phyloP scores from a whole-genome alignment of 2,329 filamentous ascomycete genomes.

The Neurospora sp. region DNA sequence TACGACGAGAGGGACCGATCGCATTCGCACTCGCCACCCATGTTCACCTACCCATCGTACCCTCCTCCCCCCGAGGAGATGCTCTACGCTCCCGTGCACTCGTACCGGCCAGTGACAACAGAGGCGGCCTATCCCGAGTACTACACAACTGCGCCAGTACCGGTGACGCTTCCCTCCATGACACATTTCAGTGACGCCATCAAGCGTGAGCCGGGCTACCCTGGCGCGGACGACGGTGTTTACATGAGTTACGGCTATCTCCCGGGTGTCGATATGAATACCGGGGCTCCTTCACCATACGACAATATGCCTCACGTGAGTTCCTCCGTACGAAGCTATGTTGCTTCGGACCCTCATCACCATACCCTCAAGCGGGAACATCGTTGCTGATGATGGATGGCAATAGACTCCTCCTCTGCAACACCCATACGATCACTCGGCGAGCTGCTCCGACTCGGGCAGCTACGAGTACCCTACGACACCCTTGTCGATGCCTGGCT shows the following conservation, averaged over 20 bases:
- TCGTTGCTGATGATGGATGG: slow-evolving; percentile 36
- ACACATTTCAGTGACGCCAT: slow-evolving; percentile 53
- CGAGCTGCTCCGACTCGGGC: slow-evolving; percentile 47
- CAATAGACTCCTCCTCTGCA: slow-evolving; percentile 67
- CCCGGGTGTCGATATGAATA: slow-evolving; percentile 52
- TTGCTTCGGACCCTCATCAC: slow-evolving; percentile 11
- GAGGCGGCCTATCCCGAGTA: slow-evolving; percentile 46
- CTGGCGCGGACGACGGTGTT: slow-evolving; percentile 48
- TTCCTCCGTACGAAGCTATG: slow-evolving; percentile 34
- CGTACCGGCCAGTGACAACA: slow-evolving; percentile 42
- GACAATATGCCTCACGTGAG: slow-evolving; percentile 68
- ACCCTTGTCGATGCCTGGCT: slow-evolving; percentile 63
- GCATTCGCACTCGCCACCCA: slow-evolving; percentile 59
- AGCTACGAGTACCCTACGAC: slow-evolving; percentile 59
- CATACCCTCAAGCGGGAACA: slow-evolving; percentile 8
- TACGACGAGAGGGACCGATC: slow-evolving; percentile 61
- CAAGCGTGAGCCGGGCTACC: slow-evolving; percentile 52
- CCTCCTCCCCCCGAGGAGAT: slow-evolving; percentile 53
- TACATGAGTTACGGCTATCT: slow-evolving; percentile 61
- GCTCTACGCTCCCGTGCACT: slow-evolving; percentile 43
- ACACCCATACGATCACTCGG: slow-evolving; percentile 61
- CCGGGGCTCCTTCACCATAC: slow-evolving; percentile 44
- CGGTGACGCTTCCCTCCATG: slow-evolving; percentile 55
- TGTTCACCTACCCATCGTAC: slow-evolving; percentile 56
- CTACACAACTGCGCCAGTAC: slow-evolving; percentile 33